Conservation (phyloP, 768 basidiomycete species). For the Lentinula aciculospora region DNA sequence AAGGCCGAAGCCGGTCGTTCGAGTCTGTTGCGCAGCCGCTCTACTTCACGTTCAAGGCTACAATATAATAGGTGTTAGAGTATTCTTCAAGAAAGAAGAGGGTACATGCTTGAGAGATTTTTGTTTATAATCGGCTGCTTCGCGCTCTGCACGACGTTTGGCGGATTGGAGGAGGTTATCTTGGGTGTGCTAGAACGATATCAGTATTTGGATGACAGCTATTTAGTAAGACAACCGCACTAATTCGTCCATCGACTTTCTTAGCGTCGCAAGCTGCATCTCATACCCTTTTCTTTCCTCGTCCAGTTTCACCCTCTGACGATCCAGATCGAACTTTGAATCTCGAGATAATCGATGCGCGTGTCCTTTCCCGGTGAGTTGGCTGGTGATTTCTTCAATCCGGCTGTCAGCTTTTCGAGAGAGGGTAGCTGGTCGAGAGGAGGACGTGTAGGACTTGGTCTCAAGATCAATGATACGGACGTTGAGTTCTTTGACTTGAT, state of each 20-base stretch:
- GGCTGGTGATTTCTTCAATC: constrained; percentile 66
- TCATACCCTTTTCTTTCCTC: constrained; percentile 62
- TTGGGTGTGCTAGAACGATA: constrained; percentile 52
- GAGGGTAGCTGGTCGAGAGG: constrained; percentile 49
- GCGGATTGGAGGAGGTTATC: constrained; percentile 63
- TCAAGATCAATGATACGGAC: constrained; percentile 80
- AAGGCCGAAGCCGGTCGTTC: constrained; percentile 47
- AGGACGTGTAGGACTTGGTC: constrained; percentile 65
- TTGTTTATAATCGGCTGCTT: constrained; percentile 70
- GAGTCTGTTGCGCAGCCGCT: constrained; percentile 58
- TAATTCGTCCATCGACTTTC: constrained; percentile 54
- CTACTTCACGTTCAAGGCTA: constrained; percentile 65
- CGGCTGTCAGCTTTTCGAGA: constrained; percentile 61
- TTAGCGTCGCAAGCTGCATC: constrained; percentile 47
- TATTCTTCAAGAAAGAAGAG: too few species aligned
- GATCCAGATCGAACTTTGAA: constrained; percentile 54
- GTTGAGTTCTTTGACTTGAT: constrained; percentile 80
- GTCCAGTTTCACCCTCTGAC: constrained; percentile 55
- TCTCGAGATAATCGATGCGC: constrained; percentile 31
- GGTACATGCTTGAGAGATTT: constrained; percentile 50
- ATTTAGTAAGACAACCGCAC: constrained; percentile 32
- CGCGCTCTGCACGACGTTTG: constrained; percentile 73
- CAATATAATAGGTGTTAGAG: not conserved
- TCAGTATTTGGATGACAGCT: not conserved
- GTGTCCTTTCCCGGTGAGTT: constrained; percentile 29